These are phyloP conservation scores for Corylus americana DNA, from an alignment of 306 rosid genomes.

Conservation along the genomic window DNA sequence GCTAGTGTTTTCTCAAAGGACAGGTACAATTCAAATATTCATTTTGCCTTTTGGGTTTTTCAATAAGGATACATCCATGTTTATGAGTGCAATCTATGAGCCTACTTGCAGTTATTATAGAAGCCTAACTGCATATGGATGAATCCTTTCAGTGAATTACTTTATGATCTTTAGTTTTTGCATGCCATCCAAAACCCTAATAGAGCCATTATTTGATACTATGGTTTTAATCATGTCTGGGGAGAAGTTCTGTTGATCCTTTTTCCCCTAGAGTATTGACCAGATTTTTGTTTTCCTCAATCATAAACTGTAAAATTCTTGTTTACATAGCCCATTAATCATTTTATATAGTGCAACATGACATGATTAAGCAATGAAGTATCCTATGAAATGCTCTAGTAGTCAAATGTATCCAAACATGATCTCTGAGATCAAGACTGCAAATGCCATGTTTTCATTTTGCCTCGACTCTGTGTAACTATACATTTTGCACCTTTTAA, in stretches of 20 bases:
- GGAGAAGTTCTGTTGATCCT: neutral
- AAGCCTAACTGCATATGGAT: neutral
- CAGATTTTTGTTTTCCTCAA: neutral
- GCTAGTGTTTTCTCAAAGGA: constrained; percentile 85
- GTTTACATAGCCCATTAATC: neutral
- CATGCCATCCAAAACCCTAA: neutral
- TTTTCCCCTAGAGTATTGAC: neutral
- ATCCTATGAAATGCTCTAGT: neutral
- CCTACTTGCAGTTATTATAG: neutral
- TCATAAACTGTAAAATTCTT: neutral
- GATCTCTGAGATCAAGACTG: neutral
- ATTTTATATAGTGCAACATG: neutral
- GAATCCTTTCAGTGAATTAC: neutral
- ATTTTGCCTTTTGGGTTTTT: constrained; percentile 8
- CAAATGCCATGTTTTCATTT: neutral
- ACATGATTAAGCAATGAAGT: neutral
- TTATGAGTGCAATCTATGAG: neutral
- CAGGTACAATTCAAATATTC: constrained; percentile 50
- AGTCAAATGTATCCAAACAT: neutral
- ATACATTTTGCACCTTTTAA: neutral
- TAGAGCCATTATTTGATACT: neutral
- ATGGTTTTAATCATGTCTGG: neutral
- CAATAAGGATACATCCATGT: neutral
- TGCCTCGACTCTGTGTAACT: neutral
- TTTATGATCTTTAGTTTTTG: neutral